Conservation (phyloP, 2,329 filamentous ascomycete species). For the Sporothrix phasma region DNA sequence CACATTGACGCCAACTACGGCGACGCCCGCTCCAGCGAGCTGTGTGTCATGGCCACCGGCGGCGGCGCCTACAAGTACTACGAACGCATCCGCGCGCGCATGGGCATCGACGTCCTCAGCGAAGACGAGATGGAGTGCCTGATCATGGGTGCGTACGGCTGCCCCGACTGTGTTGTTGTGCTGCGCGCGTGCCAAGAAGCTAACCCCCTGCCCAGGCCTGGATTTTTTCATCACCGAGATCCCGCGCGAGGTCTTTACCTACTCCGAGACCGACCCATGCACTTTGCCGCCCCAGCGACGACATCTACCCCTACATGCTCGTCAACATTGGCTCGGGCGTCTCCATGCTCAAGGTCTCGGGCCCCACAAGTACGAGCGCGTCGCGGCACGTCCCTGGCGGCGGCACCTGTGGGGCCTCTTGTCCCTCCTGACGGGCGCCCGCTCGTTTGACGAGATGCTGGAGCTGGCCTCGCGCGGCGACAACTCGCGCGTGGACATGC, state of each 20-base stretch:
- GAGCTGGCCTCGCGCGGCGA: constrained; percentile 83
- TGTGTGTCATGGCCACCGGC: constrained; percentile 92
- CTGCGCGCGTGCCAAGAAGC: neutral
- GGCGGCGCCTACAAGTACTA: constrained; percentile 97
- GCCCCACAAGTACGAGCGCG: constrained; percentile 74
- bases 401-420: constrained; percentile 97
- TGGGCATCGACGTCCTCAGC: constrained; percentile 78
- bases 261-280: constrained; percentile 83
- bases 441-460: constrained; percentile 97
- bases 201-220: constrained; percentile 49
- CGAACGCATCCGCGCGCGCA: constrained; percentile 71
- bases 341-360: constrained; percentile 93
- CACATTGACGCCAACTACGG: constrained; percentile 72
- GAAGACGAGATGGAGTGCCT: constrained; percentile 99
- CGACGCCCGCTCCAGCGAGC: constrained; percentile 54
- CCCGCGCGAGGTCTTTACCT: constrained; percentile 92
- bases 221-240: constrained; percentile 99
- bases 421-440: constrained; percentile 82
- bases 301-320: constrained; percentile 88
- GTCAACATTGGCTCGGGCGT: constrained; percentile 98
- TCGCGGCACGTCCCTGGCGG: constrained; percentile 93
- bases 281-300: constrained; percentile 59
- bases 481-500: constrained; percentile 87
- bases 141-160: constrained; percentile 69
- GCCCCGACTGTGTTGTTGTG: neutral